Percentiles rank a stretch among this genome's conserved stretches.
Conservation (phyloP, 352 stramenopile genomes). For the Phytophthora tentaculata region DNA sequence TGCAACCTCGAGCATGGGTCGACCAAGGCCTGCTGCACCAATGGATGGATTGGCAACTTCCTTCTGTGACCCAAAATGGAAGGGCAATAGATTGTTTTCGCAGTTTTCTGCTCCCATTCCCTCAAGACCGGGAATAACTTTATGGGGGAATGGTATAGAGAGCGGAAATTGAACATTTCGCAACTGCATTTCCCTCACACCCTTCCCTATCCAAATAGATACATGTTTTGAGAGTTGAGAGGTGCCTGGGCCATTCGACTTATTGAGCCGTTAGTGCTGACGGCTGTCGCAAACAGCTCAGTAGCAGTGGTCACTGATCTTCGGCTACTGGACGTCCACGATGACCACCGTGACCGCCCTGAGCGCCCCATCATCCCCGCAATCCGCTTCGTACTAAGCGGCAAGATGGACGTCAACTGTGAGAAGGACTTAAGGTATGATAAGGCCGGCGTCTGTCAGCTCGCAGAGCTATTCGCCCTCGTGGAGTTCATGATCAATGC, state of each 20-base stretch:
- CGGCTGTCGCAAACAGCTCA: not conserved
- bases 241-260: not conserved
- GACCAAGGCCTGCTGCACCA: too few species aligned
- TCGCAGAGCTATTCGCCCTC: too few species aligned
- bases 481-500: too few species aligned
- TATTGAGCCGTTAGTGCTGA: not conserved
- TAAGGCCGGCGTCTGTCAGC: too few species aligned
- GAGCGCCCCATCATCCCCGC: not conserved
- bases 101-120: not conserved
- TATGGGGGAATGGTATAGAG: not conserved
- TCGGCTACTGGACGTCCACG: not conserved
- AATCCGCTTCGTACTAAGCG: too few species aligned
- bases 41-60: too few species aligned
- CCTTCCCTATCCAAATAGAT: not conserved
- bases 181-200: not conserved
- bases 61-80: too few species aligned
- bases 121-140: not conserved
- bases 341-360: not conserved
- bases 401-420: too few species aligned
- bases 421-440: too few species aligned
- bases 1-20: too few species aligned
- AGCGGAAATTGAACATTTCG: not conserved
- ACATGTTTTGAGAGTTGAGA: not conserved
- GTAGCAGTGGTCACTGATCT: not conserved
- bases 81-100: not conserved